Evolutionary conservation across 768 basidiomycete genomes (phyloP), one percentile per base, ranked within the genome.

Genomic region (Trametes gibbosa): DNA sequence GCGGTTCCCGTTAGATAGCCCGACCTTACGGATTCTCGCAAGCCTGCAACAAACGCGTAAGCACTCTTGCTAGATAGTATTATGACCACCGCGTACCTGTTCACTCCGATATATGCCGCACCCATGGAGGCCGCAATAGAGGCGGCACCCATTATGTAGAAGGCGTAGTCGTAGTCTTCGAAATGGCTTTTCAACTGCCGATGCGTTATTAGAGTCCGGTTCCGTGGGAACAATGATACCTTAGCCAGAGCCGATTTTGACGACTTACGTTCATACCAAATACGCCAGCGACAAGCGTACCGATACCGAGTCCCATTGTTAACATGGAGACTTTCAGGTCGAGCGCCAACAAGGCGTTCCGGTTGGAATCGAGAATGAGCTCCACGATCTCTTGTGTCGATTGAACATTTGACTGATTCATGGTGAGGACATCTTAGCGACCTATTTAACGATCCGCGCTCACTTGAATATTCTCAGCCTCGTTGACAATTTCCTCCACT

Each of bases 361-460:
- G 88, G 75, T 97, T 97, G 48, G 95, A 90, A 72, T 98, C 96
- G 40, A 98, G 80, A 68, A 98, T 94, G 59, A 98, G 81, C 73
- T 98, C 96, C 2, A 96, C 92, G 53, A 98, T 98, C 74, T 98
- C 96, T 77, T 98, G 96, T 0, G 96, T 98, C 13, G 95, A 94
- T 74, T 95, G 90, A 39, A 98, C 92, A 70, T 98, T 98, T 54
- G 81, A 84, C 93, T 93, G 37, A 6, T 39, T 13, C 10, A 63
- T 46, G 53, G 32, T 34, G 43, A 50, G 46, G 41, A 14, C n/a
- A 29, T 4, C n/a, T 53, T 41, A 21, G 21, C n/a, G 40, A 42
- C 13, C 16, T 39, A 16, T 27, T 39, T 0, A n/a, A 4, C 14
- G 42, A 27, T 17, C 21, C 25, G 16, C 23, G 70, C 77, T 55